Evolutionary conservation across 1,284 basidiomycete genomes (phyloP).

Genomic region (Trametes sp.): DNA sequence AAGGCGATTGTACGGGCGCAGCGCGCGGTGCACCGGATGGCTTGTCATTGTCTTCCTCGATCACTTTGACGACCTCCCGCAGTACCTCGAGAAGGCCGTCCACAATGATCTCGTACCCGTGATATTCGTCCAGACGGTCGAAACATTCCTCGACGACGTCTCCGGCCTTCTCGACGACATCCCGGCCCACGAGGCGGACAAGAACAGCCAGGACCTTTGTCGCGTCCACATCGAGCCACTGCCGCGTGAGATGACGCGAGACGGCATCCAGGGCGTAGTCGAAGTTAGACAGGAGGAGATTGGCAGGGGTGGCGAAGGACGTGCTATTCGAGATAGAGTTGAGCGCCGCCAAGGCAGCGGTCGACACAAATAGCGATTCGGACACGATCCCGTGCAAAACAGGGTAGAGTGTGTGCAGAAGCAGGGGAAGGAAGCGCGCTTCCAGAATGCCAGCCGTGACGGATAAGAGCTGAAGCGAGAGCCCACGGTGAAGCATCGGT

Average conservation of each 20-base stretch:
- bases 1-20: constrained; percentile 17
- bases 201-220: constrained; percentile 84
- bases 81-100: constrained; percentile 91
- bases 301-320: constrained; percentile 85
- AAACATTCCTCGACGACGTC: constrained; percentile 97
- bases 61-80: constrained; percentile 75
- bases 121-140: constrained; percentile 91
- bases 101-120: constrained; percentile 87
- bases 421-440: constrained; percentile 70
- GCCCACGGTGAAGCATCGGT: constrained; percentile 60
- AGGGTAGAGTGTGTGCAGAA: constrained; percentile 85
- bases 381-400: constrained; percentile 85
- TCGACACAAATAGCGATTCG: constrained; percentile 66
- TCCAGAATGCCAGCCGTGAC: constrained; percentile 73
- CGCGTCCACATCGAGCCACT: constrained; percentile 82
- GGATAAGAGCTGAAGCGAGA: constrained; percentile 78
- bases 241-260: constrained; percentile 78
- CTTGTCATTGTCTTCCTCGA: constrained; percentile 60
- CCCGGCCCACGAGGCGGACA: constrained; percentile 83
- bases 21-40: constrained; percentile 18
- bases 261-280: constrained; percentile 93
- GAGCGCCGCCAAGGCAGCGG: constrained; percentile 76
- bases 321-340: constrained; percentile 71
- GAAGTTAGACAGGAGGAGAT: constrained; percentile 89
- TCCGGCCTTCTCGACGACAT: constrained; percentile 85